phyloP scores from a whole-genome alignment of 129 eudicot species.

The Calendula officinalis region DNA sequence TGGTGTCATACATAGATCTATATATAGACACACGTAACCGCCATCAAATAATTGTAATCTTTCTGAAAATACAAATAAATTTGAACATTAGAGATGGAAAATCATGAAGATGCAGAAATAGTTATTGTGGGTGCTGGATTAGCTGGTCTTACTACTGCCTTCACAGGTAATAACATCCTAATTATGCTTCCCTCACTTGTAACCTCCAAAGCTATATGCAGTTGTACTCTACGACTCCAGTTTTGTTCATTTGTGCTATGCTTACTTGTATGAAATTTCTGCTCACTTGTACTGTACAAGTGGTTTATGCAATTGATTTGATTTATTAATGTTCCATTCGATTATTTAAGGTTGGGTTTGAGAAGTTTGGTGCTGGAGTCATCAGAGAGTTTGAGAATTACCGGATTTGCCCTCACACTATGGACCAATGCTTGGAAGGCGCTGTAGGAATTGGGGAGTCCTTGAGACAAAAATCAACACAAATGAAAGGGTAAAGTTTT shows the following conservation, averaged over 20 bases:
- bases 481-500: constrained; percentile 47
- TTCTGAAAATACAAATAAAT: background rate
- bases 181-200: constrained; percentile 2
- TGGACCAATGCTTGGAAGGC: constrained; percentile 93
- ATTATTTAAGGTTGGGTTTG: constrained; percentile 53
- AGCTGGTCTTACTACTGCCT: constrained; percentile 70
- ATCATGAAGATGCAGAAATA: constrained; percentile 49
- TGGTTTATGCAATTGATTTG: background rate
- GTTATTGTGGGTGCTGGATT: constrained; percentile 73
- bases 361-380: constrained; percentile 79
- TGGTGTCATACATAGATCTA: too few relatives aligned
- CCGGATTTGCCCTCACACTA: constrained; percentile 67
- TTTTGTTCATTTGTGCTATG: too few relatives aligned
- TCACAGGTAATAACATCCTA: constrained; percentile 47
- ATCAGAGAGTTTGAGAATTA: constrained; percentile 49
- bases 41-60: background rate
- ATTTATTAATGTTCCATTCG: background rate
- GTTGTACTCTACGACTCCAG: too few relatives aligned
- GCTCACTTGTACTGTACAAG: background rate
- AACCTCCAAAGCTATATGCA: background rate
- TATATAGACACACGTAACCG: too few relatives aligned
- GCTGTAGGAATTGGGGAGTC: constrained; percentile 52
- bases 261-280: background rate
- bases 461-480: constrained; percentile 47
- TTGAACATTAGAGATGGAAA: background rate